Evolutionary conservation across 495 filamentous ascomycete genomes (phyloP), one percentile per base, ranked within the genome.

Genomic region (Penicillium ochrochloron): DNA sequence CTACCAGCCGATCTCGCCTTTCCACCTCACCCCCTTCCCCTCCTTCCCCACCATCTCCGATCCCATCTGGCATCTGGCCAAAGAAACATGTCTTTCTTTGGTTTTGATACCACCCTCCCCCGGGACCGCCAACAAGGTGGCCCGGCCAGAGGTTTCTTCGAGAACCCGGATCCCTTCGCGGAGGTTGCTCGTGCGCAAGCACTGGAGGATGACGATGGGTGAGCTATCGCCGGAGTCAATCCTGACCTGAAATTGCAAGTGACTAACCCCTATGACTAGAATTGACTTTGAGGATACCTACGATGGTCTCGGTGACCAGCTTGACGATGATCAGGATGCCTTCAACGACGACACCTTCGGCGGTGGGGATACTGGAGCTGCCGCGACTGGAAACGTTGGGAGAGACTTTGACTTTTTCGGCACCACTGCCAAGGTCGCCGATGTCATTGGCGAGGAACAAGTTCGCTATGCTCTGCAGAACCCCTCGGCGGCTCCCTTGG

Each of bases 261-360:
- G 4, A 25, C 33, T 56, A 39, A 56, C 48, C 23, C n/a, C 1
- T 0, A 12, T 23, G 25, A 44, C 11, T 66, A 90, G 87, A 41
- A 86, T 98, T 60, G 93, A 98, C 63, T 99, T 98, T 67, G 95
- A 99, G 67, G 95, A 99, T 70, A 98, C 95, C 33, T 98, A 99
- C 74, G 96, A 99, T 77, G 95, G 95, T 2, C 82, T 98, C 23
- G 95, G 93, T 4, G 92, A 97, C 75, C 88, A 91, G 73, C 86
- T 99, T 34, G 90, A 97, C 68, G 94, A 98, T 71, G 90, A 92
- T 19, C 91, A 94, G 68, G 95, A 99, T 80, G 92, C 84, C 46
- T 92, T 97, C 83, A 99, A 99, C 76, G 92, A 97, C 70, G 96
- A 97, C 74, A 99, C 95, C n/a, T 99, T 99, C 69, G 95, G 95